Conservation (phyloP, 208 protist species). For the Perkinsela sp. region DNA sequence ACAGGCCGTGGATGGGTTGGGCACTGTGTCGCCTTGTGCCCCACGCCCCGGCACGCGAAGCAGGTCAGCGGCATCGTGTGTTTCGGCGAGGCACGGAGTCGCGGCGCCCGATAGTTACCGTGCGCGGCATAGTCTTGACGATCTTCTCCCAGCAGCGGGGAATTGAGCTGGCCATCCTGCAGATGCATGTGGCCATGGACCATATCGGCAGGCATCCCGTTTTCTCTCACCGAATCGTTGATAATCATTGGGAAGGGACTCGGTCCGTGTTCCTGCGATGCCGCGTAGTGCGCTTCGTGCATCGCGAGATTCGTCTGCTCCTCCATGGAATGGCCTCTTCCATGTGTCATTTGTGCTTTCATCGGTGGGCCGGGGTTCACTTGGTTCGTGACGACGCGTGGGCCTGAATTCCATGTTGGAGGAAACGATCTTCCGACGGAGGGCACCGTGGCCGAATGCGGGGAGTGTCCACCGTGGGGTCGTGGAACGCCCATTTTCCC, state of each 20-base stretch:
- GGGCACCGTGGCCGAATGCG: not conserved
- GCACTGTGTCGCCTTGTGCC: not conserved
- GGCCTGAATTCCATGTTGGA: not conserved
- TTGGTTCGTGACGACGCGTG: not conserved
- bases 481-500: not conserved
- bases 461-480: not conserved
- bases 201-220: not conserved
- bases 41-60: not conserved
- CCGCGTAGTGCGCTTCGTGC: too few species aligned
- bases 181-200: not conserved
- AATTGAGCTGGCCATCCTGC: not conserved
- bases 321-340: too few species aligned
- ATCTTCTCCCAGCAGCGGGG: too few species aligned
- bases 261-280: not conserved
- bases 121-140: not conserved
- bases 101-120: not conserved
- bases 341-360: not conserved
- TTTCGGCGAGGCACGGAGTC: not conserved
- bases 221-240: too few species aligned
- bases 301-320: too few species aligned
- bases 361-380: not conserved
- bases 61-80: not conserved
- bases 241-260: too few species aligned
- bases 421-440: not conserved
- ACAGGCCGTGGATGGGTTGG: not conserved